Conservation (phyloP, 2,329 filamentous ascomycete genomes). For the Nigrospora oryzae region DNA sequence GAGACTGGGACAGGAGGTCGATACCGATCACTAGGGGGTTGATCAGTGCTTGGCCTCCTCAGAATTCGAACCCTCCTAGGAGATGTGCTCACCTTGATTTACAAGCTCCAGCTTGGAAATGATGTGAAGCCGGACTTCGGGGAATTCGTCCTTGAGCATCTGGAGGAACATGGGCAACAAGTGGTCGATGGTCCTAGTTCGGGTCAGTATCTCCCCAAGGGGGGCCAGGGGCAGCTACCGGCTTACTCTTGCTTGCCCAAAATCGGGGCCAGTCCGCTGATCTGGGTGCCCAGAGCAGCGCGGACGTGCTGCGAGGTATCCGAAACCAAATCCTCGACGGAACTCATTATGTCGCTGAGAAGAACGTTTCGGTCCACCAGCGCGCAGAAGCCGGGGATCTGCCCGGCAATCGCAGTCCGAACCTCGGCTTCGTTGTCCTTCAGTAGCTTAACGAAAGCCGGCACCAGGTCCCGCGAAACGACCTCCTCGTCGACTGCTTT, state of each 20-base stretch:
- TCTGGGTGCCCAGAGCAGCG: slow-evolving; percentile 89
- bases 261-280: slow-evolving; percentile 92
- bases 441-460: slow-evolving; percentile 92
- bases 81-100: slow-evolving; percentile 65
- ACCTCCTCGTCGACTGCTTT: slow-evolving; percentile 98
- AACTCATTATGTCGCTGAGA: slow-evolving; percentile 93
- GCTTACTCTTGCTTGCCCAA: slow-evolving; percentile 93
- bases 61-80: no score
- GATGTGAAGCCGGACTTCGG: slow-evolving; percentile 95
- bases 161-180: slow-evolving; percentile 97
- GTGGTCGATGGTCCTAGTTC: slow-evolving; percentile 80
- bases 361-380: slow-evolving; percentile 82
- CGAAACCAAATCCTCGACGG: slow-evolving; percentile 90
- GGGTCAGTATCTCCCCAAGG: slow-evolving; percentile 5
- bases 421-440: slow-evolving; percentile 98
- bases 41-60: neutral
- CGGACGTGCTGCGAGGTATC: slow-evolving; percentile 96
- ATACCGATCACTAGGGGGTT: slow-evolving; percentile 76
- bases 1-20: slow-evolving; percentile 89
- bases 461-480: slow-evolving; percentile 85
- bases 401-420: slow-evolving; percentile 89
- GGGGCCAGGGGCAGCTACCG: neutral
- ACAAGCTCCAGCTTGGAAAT: slow-evolving; percentile 99
- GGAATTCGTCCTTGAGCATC: slow-evolving; percentile 99
- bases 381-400: slow-evolving; percentile 94